Evolutionary conservation across 2,329 filamentous ascomycete genomes (phyloP).

Genomic region (Aspergillus quadrilineatus): DNA sequence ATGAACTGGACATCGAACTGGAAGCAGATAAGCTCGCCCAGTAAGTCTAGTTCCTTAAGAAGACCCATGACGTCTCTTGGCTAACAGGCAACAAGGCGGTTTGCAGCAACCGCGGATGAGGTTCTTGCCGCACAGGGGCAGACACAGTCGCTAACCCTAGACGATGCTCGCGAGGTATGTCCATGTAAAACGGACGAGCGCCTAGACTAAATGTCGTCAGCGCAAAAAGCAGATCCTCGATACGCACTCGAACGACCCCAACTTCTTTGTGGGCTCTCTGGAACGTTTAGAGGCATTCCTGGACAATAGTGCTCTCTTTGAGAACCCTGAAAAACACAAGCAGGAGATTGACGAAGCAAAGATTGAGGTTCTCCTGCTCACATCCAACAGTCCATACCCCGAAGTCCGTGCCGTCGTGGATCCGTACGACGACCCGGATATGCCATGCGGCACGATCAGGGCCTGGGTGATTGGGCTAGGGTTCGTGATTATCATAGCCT

Average conservation of each 20-base stretch:
- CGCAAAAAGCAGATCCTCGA: neutral
- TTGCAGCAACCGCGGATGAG: neutral
- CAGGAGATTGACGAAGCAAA: neutral
- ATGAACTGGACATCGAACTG: neutral
- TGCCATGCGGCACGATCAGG: conserved; percentile 23
- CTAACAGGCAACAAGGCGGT: neutral
- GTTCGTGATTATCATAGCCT: conserved; percentile 15
- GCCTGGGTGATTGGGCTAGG: conserved; percentile 47
- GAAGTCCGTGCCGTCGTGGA: conserved; percentile 22
- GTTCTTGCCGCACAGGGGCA: neutral
- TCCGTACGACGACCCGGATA: conserved; percentile 18
- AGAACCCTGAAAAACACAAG: neutral
- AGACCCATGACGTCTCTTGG: neutral
- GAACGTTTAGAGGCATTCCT: neutral
- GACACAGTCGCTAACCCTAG: neutral
- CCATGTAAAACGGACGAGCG: neutral
- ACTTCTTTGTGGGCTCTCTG: neutral
- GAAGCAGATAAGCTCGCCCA: neutral
- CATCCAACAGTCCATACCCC: conserved; percentile 14
- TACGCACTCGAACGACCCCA: neutral
- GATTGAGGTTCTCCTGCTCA: neutral
- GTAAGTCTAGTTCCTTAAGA: neutral
- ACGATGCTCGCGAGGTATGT: neutral
- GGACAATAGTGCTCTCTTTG: conserved; percentile 1
- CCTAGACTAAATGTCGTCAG: too few species aligned